A percentile compares a stretch with the other conserved stretches of the same genome.
Conservation (phyloP, 192 early-diverging fungal species). For the Linnemannia elongata region DNA sequence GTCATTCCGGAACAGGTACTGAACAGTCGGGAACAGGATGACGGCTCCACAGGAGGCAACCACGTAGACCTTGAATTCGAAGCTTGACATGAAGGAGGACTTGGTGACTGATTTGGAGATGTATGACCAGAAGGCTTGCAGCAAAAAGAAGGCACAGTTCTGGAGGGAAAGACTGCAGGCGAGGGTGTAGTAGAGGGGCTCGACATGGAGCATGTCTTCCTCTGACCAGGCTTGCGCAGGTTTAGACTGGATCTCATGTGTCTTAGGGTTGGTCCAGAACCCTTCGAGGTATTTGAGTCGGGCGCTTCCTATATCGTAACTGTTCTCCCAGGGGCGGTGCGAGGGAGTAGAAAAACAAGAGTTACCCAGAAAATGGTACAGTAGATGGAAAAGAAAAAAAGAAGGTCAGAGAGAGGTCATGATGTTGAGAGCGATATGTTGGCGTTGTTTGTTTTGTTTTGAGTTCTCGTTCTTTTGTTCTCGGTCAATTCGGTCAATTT, state of each 20-base stretch:
- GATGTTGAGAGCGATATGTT: not conserved
- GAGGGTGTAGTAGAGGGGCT: slow-evolving; percentile 52
- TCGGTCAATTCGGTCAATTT: not conserved
- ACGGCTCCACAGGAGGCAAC: slow-evolving; percentile 19
- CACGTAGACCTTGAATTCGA: slow-evolving; percentile 51
- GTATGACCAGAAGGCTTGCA: slow-evolving; percentile 46
- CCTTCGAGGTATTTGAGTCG: slow-evolving; percentile 51
- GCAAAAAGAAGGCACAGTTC: slow-evolving; percentile 36
- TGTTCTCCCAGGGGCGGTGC: not conserved
- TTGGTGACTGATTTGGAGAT: slow-evolving; percentile 52
- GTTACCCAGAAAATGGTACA: not conserved
- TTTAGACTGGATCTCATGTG: slow-evolving; percentile 29
- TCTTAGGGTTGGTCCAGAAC: slow-evolving; percentile 46
- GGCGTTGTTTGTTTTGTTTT: not conserved
- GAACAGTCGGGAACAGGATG: slow-evolving; percentile 33
- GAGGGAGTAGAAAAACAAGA: not conserved
- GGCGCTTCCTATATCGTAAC: slow-evolving; percentile 48
- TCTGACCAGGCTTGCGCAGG: slow-evolving; percentile 32
- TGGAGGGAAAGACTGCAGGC: slow-evolving; percentile 37
- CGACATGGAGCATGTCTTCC: slow-evolving; percentile 29
- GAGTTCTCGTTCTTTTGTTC: not conserved
- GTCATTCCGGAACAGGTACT: slow-evolving; percentile 43
- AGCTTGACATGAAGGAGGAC: slow-evolving; percentile 52
- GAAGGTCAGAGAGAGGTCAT: slow-evolving; percentile 2
- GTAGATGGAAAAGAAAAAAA: not conserved